Base-by-base conservation (phyloP, 768 basidiomycete genomes). In the Amanita pallidorosea region DNA sequence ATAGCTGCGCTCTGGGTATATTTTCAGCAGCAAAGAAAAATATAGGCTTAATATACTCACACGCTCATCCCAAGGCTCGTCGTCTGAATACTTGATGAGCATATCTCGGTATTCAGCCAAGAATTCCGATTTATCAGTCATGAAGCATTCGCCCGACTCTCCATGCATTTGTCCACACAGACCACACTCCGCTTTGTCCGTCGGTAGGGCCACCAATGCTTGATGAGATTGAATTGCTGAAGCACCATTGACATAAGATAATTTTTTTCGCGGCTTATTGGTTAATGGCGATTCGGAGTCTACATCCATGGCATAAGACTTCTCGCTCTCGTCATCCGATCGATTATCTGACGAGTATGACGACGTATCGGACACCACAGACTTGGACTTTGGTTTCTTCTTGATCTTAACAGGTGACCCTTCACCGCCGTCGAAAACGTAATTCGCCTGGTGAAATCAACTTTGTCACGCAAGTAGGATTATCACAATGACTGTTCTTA, bases 61-160 rank as follows among this genome's bases (percentile, higher is more conserved):
- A 57, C 85, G 70, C 34, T 74, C 70, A 60, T 83, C 79, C 58
- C 76, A 72, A 40, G 84, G 70, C 56, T 90, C 88, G 56, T 81
- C 80, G 13, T 76, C 73, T n/a, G 74, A 70, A 54, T 84, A 72
- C 25, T 75, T 63, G 54, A 88, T 63, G 34, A 89, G 64, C 67
- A 87, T 80, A 42, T 74, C 70, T 40, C 87, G 77, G 58, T 80
- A 88, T 57, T 85, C 79, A 11, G 77, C 75, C 18, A 90, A 69
- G 60, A 87, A 79, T 51, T 78, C 73, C 15, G 84, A 78, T 45
- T 67, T 71, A 20, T 81, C 73, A 6, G 76, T 78, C 87, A 90
- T 86, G 20, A 60, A 60, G 59, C 88, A 90, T 49, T 71, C 58
- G 23, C 67, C 67, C 8, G 58, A 56, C 25, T 72, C 63, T 13